A percentile compares a stretch with the other conserved stretches of the same genome.
Evolutionary conservation across 345 rosid species (phyloP).

Genomic region (Sonneratia alba): DNA sequence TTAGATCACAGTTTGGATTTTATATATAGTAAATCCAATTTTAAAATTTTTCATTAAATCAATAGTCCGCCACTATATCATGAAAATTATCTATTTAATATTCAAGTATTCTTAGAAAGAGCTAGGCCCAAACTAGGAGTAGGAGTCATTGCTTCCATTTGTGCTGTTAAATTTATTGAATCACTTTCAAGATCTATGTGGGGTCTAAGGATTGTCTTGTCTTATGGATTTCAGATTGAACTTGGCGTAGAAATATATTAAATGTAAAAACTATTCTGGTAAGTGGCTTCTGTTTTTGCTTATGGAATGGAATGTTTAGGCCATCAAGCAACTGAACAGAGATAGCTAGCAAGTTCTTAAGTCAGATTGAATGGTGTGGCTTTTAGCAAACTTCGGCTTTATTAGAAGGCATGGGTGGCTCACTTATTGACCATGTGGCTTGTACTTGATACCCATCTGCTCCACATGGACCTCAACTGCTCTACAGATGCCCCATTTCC

Average conservation of each 20-base stretch:
- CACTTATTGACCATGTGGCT: not conserved
- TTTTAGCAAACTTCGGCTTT: too few relatives aligned
- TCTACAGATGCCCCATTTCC: not conserved
- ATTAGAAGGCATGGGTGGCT: not conserved
- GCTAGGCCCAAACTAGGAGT: too few relatives aligned
- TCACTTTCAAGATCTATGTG: not conserved
- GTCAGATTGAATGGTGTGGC: not conserved
- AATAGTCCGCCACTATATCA: not conserved
- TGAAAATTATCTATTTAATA: too few relatives aligned
- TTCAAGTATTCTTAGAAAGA: not conserved
- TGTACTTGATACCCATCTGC: not conserved
- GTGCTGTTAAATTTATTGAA: not conserved
- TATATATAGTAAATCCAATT: not conserved
- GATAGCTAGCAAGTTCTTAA: not conserved
- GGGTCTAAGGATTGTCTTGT: not conserved
- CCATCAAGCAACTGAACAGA: not conserved
- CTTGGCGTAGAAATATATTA: not conserved
- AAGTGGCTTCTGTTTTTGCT: not conserved
- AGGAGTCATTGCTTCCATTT: too few relatives aligned
- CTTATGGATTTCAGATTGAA: not conserved
- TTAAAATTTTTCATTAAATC: too few relatives aligned
- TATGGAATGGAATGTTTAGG: not conserved
- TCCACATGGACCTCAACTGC: slow-evolving; percentile 1
- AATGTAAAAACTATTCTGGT: not conserved
- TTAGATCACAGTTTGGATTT: not conserved